Evolutionary conservation across 176 grass and related monocot genomes (phyloP).

Genomic region (Bothriochloa decipiens): DNA sequence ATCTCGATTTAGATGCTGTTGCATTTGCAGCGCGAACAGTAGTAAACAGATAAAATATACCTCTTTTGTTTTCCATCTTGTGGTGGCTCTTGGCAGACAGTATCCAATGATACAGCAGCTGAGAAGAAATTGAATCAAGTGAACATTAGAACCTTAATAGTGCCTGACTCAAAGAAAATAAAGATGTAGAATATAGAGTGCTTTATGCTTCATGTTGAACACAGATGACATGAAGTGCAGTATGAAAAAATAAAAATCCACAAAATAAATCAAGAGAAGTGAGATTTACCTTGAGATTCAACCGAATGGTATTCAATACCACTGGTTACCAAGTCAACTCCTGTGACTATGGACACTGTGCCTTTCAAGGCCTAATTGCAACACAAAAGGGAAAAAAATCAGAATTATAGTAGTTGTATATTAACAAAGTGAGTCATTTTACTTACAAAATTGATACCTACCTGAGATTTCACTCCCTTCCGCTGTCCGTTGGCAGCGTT

Average conservation of each 20-base stretch:
- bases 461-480: constrained; percentile 28
- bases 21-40: not conserved
- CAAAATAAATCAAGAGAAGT: constrained; percentile 5
- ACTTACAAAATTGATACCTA: constrained; percentile 20
- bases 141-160: constrained; percentile 1
- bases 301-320: constrained; percentile 4
- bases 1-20: not conserved
- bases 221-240: not conserved
- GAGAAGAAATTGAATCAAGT: constrained; percentile 32
- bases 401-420: not conserved
- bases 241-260: not conserved
- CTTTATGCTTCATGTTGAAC: not conserved
- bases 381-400: not conserved
- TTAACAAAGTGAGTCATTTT: constrained; percentile 4
- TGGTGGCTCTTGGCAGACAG: constrained; percentile 9
- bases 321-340: not conserved
- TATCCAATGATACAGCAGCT: constrained; percentile 20
- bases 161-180: constrained; percentile 1
- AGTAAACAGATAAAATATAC: constrained; percentile 34
- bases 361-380: constrained; percentile 19
- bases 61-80: constrained; percentile 35
- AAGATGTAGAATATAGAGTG: not conserved
- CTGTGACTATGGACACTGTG: not conserved
- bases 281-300: constrained; percentile 49
- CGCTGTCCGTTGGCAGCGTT: not conserved